Evolutionary conservation across 2,329 filamentous ascomycete genomes (phyloP), one percentile per base, ranked within the genome.

Genomic region (Cyphellophora attinorum): DNA sequence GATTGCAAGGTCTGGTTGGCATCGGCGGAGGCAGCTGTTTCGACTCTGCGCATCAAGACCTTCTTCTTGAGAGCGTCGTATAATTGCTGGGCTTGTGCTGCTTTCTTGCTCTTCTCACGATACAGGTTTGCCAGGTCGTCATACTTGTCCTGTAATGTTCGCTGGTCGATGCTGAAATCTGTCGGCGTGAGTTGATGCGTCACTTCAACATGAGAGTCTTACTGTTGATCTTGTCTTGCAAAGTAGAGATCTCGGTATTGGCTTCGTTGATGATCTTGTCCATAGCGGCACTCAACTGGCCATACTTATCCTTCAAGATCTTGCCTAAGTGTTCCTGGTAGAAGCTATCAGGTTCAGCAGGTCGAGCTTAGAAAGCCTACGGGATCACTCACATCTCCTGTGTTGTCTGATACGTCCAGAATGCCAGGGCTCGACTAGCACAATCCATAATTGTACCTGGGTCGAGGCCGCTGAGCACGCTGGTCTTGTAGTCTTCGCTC

Each of bases 401-500:
- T 3, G 77, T 78, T 13, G 79, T 77, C 54, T 94, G 86, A 50
- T 93, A 94, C 18, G 76, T 79, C 80, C 85, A 93, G 53, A 94
- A 94, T 19, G 72, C 75, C 44, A 94, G 58, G 1, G 80, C 85
- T 46, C 83, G 72, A 4, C 80, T 77, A 14, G 85, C 81, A 57
- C 85, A 93, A 49, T 94, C 88, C 71, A 93, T 85, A 44, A 95
- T 82, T 18, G 79, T 68, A 19, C 71, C 79, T 1, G 89, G 89
- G 40, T 76, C 83, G 1, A 95, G 62, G 0, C 89, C 89, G 51
- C 83, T 85, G 8, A 95, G 65, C 1, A 93, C 74, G 40, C 79
- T 88, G 0, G 83, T 85, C 58, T 93, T 93, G 65, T 91, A 93
- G 46, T 93, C 85, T 50, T 95, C 88, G 0, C 76, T 79, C 0